Evolutionary conservation across 1,284 basidiomycete species (phyloP), one percentile per base, ranked within the genome.

Genomic region (Cryptococcus hybrid): DNA sequence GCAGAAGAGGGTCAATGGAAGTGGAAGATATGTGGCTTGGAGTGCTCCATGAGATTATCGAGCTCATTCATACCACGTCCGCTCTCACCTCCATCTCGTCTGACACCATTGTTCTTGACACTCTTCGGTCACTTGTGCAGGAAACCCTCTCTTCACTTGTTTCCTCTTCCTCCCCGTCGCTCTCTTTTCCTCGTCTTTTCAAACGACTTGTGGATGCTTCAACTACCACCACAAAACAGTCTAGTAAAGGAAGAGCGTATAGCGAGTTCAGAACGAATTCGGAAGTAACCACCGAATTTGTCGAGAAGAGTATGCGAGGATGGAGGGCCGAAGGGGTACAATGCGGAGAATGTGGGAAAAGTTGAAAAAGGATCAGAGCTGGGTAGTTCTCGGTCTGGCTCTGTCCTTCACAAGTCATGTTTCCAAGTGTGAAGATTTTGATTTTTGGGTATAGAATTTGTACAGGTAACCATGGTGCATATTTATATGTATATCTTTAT

Each of bases 171-270:
- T 86, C 88, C 0, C 85, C 85, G n/a, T 83, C 85, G 0, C 84
- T 96, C 6, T 94, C 94, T 0, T 94, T 98, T 74, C 92, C 96
- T 13, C 83, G 85, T 12, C 80, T 99, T 2, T 95, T 99, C 83
- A 91, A 89, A 66, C 86, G 92, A 4, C 84, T 98, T 5, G 89
- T 94, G 40, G 86, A 89, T 63, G 65, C 70, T 0, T 59, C 66
- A 3, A 70, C 73, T 7, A 56, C 69, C 40, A 61, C 51, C 2
- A 47, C 45, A 65, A 59, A 84, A 35, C 44, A 48, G 35, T 51
- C 52, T 8, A 57, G 53, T 24, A 60, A 59, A 43, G 61, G 64
- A 34, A n/a, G 69, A 15, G 86, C 88, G 5, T 98, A 98, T 74
- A 86, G 88, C 38, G 93, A 98, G 75, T 95, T 98, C 77, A 84